Conservation (phyloP, 805 yeast genomes). For the Ogataea corticis region DNA sequence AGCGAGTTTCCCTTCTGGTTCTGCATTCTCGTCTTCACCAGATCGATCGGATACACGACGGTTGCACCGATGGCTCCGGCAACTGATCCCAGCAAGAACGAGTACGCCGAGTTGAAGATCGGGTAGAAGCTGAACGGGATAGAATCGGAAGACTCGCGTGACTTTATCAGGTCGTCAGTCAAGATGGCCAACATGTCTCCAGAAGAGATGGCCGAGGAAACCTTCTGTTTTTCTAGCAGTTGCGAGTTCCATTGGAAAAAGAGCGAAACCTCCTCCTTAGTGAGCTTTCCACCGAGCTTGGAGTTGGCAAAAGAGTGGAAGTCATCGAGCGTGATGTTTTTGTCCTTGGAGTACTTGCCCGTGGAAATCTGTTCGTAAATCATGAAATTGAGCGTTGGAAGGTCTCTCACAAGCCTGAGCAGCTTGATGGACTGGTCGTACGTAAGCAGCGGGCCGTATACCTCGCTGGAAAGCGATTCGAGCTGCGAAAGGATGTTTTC, state of each 20-base stretch:
- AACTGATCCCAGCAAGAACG: conserved; percentile 85
- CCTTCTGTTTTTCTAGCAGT: conserved; percentile 27
- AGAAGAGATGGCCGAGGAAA: conserved; percentile 27
- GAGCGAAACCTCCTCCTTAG: conserved; percentile 32
- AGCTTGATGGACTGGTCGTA: conserved; percentile 49
- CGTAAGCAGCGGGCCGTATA: conserved; percentile 45
- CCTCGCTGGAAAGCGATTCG: conserved; percentile 35
- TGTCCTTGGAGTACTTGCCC: conserved; percentile 21
- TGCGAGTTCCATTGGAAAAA: conserved; percentile 38
- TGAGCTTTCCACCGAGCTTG: conserved; percentile 13
- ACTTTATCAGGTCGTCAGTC: conserved; percentile 54
- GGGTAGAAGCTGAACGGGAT: conserved; percentile 48
- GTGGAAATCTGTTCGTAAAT: conserved; percentile 31
- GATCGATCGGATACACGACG: conserved; percentile 93
- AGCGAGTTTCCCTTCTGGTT: conserved; percentile 76
- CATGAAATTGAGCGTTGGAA: conserved; percentile 35
- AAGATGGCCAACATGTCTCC: conserved; percentile 40
- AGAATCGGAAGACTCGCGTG: conserved; percentile 45
- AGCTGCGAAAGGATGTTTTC: conserved; percentile 65
- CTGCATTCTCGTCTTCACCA: conserved; percentile 96
- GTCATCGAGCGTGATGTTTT: conserved; percentile 26
- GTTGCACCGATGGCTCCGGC: conserved; percentile 99
- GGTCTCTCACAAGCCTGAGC: conserved; percentile 43
- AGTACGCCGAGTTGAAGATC: conserved; percentile 83
- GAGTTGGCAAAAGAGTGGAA: conserved; percentile 29